These are phyloP conservation scores for Fusarium nelsonii DNA, from an alignment of 2,329 filamentous ascomycete species.

Conservation along the genomic window DNA sequence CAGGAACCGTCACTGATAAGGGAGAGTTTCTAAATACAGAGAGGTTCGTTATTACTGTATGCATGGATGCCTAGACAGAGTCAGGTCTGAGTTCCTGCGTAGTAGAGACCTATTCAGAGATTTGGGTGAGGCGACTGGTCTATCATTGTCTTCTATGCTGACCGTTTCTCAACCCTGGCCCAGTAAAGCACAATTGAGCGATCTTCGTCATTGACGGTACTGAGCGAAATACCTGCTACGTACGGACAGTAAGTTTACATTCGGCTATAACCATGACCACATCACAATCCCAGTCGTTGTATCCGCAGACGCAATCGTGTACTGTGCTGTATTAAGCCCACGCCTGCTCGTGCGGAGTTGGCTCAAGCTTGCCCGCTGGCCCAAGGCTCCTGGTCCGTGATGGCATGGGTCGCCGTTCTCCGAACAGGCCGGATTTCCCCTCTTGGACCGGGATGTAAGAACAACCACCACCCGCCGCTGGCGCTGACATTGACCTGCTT, in stretches of 20 bases:
- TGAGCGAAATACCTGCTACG: conserved; percentile 36
- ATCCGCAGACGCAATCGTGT: conserved; percentile 40
- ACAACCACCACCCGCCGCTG: conserved; percentile 36
- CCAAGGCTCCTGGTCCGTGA: conserved; percentile 26
- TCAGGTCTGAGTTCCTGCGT: background rate
- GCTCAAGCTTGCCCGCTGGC: conserved; percentile 25
- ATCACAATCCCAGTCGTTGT: conserved; percentile 41
- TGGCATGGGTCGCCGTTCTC: conserved; percentile 39
- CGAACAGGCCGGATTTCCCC: conserved; percentile 39
- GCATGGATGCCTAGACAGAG: background rate
- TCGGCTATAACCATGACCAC: conserved; percentile 25
- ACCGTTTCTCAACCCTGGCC: conserved; percentile 1
- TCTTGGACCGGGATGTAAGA: conserved; percentile 38
- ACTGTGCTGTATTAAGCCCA: conserved; percentile 32
- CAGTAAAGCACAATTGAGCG: background rate
- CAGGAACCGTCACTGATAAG: conserved; percentile 34
- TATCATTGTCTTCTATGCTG: conserved; percentile 27
- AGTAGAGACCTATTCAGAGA: conserved; percentile 8
- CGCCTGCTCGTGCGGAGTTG: conserved; percentile 45
- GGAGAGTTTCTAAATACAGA: background rate
- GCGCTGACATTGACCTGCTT: conserved; percentile 22
- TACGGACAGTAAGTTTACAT: background rate
- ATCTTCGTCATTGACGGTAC: conserved; percentile 22
- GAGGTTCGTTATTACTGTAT: background rate
- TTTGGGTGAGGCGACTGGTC: conserved; percentile 9